phyloP scores from a whole-genome alignment of 352 stramenopile species.

The Phytopythium kandeliae region DNA sequence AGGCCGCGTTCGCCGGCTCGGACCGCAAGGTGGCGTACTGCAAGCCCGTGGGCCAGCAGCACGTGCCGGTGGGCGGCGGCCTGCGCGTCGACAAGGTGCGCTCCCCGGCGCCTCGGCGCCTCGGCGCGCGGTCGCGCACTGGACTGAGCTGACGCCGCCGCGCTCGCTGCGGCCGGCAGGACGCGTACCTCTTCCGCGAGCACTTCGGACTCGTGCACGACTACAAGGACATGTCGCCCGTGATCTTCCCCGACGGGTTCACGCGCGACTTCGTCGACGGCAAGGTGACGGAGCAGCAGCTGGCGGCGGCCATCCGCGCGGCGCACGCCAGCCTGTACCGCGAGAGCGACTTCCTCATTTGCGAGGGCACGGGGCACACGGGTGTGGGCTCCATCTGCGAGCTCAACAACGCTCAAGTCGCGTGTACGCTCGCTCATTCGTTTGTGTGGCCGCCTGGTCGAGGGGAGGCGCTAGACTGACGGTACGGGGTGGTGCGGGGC shows the following conservation, averaged over 20 bases:
- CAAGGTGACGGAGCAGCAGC: conserved; percentile 84
- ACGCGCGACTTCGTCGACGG: conserved; percentile 97
- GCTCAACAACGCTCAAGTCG: conserved; percentile 88
- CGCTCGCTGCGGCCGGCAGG: too few species aligned
- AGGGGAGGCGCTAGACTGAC: too few species aligned
- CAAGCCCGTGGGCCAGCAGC: conserved; percentile 96
- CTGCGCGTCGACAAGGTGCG: conserved; percentile 85
- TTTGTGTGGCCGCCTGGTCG: too few species aligned
- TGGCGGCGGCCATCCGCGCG: conserved; percentile 70
- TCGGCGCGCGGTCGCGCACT: too few species aligned
- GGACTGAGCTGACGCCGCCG: too few species aligned
- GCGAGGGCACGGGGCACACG: conserved; percentile 93
- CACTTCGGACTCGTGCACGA: conserved; percentile 95
- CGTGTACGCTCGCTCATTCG: too few species aligned
- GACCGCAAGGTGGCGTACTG: conserved; percentile 85
- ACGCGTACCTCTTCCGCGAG: conserved; percentile 95
- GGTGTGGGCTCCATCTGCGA: conserved; percentile 90
- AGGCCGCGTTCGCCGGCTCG: conserved; percentile 81
- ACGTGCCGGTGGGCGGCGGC: conserved; percentile 72
- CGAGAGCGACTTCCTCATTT: conserved; percentile 91
- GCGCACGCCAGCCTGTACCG: conserved; percentile 79
- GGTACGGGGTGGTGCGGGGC: too few species aligned
- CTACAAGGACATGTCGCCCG: conserved; percentile 96
- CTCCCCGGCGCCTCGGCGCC: too few species aligned
- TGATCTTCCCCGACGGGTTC: conserved; percentile 96